A percentile compares a stretch with the other conserved stretches of the same genome.
phyloP scores from a whole-genome alignment of 306 rosid genomes.

The Psophocarpus tetragonolobus region DNA sequence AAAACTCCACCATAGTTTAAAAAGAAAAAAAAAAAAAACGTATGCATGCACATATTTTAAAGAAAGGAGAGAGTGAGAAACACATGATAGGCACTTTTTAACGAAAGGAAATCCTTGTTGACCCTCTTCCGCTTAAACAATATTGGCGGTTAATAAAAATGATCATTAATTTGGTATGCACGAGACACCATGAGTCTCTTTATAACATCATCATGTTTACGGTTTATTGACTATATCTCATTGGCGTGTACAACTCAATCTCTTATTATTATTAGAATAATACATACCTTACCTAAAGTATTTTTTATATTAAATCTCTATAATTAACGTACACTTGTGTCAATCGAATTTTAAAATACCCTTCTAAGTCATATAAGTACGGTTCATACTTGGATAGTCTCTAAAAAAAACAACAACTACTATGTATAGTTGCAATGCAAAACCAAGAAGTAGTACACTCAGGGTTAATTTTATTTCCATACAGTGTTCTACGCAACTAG shows the following conservation, averaged over 20 bases:
- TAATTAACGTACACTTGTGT: slow-evolving; percentile 17
- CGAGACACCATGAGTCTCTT: slow-evolving; percentile 20
- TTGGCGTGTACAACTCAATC: slow-evolving; percentile 35
- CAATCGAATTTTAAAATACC: background rate
- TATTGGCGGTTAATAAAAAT: background rate
- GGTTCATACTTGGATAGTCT: background rate
- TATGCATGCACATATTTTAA: slow-evolving; percentile 35
- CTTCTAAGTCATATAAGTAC: background rate
- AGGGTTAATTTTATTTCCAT: background rate
- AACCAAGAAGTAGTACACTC: background rate
- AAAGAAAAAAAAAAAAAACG: background rate
- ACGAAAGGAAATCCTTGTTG: slow-evolving; percentile 29
- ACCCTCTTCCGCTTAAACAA: slow-evolving; percentile 20
- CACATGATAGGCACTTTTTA: slow-evolving; percentile 14
- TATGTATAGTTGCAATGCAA: no score
- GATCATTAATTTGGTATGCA: slow-evolving; percentile 12
- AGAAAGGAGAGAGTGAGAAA: slow-evolving; percentile 23
- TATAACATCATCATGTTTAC: background rate
- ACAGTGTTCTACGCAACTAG: background rate
- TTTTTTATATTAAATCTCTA: slow-evolving; percentile 6
- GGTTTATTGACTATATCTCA: slow-evolving; percentile 11
- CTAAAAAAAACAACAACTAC: background rate
- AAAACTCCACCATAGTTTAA: slow-evolving; percentile 9
- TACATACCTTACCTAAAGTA: background rate
- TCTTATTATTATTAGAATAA: background rate